Evolutionary conservation across 2,329 filamentous ascomycete genomes (phyloP).

Genomic region (Calonectria henricotiae): DNA sequence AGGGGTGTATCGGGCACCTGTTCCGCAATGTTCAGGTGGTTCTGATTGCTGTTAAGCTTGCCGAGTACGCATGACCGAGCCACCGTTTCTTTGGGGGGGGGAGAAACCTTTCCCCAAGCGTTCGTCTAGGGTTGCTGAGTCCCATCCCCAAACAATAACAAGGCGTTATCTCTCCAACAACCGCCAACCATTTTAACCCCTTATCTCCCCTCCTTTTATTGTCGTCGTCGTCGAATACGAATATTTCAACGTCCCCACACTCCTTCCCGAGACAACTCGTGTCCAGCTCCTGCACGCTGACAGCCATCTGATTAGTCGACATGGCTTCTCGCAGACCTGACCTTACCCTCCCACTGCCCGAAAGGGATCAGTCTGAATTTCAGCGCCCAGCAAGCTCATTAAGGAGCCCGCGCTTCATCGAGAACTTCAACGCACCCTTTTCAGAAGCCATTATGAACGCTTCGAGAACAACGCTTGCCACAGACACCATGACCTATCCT

Average conservation of each 20-base stretch:
- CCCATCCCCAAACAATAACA: slow-evolving; percentile 33
- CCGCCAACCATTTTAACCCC: neutral
- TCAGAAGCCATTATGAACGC: slow-evolving; percentile 57
- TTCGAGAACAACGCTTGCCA: slow-evolving; percentile 52
- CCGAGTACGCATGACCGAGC: slow-evolving; percentile 36
- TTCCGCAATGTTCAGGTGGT: slow-evolving; percentile 43
- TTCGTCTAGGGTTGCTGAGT: slow-evolving; percentile 24
- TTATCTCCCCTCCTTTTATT: neutral
- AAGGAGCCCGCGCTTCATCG: slow-evolving; percentile 57
- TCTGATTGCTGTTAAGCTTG: slow-evolving; percentile 35
- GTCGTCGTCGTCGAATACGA: neutral
- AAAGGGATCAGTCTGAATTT: slow-evolving; percentile 44
- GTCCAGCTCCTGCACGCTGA: slow-evolving; percentile 23
- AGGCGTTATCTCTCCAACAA: slow-evolving; percentile 18
- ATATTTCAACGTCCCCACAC: neutral
- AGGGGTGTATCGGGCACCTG: slow-evolving; percentile 50
- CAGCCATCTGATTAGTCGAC: slow-evolving; percentile 38
- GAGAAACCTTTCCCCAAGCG: slow-evolving; percentile 25
- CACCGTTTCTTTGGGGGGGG: slow-evolving; percentile 30
- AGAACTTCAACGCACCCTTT: slow-evolving; percentile 61
- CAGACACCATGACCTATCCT: slow-evolving; percentile 51
- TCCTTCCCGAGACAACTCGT: slow-evolving; percentile 13
- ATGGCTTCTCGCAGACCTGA: slow-evolving; percentile 54
- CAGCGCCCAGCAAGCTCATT: slow-evolving; percentile 45
- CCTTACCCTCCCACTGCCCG: slow-evolving; percentile 52